phyloP scores from a whole-genome alignment of 495 filamentous ascomycete species.

The Penicillium canescens region DNA sequence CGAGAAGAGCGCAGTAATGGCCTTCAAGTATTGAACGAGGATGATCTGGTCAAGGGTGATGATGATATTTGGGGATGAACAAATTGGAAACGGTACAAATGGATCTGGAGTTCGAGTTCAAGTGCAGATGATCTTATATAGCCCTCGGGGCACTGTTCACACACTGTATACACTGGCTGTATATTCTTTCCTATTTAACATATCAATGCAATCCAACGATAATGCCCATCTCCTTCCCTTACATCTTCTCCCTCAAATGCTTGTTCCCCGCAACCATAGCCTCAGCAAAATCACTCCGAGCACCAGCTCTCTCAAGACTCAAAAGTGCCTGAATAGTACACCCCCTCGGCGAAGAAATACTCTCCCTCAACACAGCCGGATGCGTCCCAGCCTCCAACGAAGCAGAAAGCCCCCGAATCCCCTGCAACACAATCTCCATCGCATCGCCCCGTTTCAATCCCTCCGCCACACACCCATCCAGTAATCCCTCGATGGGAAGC shows the following conservation, averaged over 20 bases:
- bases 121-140: neutral
- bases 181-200: neutral
- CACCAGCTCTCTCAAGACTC: conserved; percentile 33
- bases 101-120: neutral
- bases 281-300: conserved; percentile 25
- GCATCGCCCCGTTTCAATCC: conserved; percentile 37
- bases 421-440: conserved; percentile 32
- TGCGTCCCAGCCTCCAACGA: conserved; percentile 33
- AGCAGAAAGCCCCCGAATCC: conserved; percentile 32
- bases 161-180: conserved; percentile 15
- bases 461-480: conserved; percentile 42
- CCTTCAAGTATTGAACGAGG: conserved; percentile 43
- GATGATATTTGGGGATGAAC: conserved; percentile 56
- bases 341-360: conserved; percentile 37
- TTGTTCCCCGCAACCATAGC: conserved; percentile 24
- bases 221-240: neutral
- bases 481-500: conserved; percentile 36
- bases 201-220: neutral
- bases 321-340: conserved; percentile 37
- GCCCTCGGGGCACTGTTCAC: neutral
- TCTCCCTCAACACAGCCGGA: conserved; percentile 35
- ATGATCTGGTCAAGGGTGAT: conserved; percentile 53
- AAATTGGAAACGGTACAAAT: conserved; percentile 2
- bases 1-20: conserved; percentile 40
- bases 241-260: conserved; percentile 21